Base-by-base conservation (phyloP, 1,284 basidiomycete genomes). In the Amylostereum areolatum region DNA sequence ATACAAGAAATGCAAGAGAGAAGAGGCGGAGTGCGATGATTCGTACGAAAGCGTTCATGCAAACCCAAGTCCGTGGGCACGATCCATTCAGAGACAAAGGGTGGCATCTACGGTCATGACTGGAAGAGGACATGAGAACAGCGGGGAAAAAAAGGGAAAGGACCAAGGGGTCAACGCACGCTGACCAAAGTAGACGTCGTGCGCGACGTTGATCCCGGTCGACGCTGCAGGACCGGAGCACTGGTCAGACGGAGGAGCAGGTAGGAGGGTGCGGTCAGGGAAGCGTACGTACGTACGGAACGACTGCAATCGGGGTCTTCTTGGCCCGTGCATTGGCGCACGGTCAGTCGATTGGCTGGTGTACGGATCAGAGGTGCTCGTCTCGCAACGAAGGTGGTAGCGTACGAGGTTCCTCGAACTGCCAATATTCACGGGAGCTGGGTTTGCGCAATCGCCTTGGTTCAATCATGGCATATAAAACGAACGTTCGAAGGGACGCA, bases 371-470 rank as follows among this genome's bases (percentile, higher is more conserved):
- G 43, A n/a, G 32, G 25, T 37, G 25, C n/a, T 27, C 10, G 24
- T 32, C 8, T 18, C 29, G 24, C 18, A 32, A 10, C 3, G 5
- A 4, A 5, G 32, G n/a, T 34, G 8, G 29, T 25, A 27, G 47
- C 55, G 36, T 25, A 56, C 56, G 35, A 10, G 54, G 57, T 37
- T 58, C 57, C 28, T 46, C 42, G 42, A 52, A 53, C 40, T 58
- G 54, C 57, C 57, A 58, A 43, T 54, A 58, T 35, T 58, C 57
- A 12, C 30, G 49, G 11, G 42, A 46, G 25, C 57, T 58, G 5
- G 39, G 12, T 12, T 24, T 6, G 28, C 33, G 11, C n/a, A 30
- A 18, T 36, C 24, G 18, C 18, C 18, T 18, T 18, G 18, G 18
- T 18, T 18, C 18, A 4, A 25, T 28, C 18, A 8, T n/a, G 30